phyloP scores from a whole-genome alignment of 2,329 filamentous ascomycete species.

The Fusarium newnesense region DNA sequence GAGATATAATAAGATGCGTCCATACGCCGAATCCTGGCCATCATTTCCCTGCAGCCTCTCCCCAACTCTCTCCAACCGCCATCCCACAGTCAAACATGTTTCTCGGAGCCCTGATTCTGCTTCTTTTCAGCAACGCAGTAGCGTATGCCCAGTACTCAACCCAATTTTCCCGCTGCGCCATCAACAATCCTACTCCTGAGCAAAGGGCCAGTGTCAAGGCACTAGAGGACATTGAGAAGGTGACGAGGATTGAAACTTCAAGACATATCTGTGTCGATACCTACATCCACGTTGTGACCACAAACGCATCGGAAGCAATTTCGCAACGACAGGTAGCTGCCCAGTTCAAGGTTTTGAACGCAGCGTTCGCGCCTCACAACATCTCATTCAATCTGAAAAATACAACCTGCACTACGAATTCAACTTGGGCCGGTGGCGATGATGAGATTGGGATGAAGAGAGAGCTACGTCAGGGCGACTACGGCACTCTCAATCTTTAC shows the following conservation, averaged over 20 bases:
- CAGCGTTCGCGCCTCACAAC: neutral
- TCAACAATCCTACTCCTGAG: neutral
- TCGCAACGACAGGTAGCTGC: neutral
- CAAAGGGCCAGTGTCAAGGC: neutral
- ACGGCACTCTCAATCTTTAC: neutral
- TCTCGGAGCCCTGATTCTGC: neutral
- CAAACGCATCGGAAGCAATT: neutral
- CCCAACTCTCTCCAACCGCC: too few relatives aligned
- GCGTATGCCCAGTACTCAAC: neutral
- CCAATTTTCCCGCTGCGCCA: neutral
- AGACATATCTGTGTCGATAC: neutral
- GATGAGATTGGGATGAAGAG: neutral
- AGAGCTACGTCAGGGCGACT: neutral
- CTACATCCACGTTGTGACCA: neutral
- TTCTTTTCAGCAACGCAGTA: neutral
- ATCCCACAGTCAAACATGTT: neutral
- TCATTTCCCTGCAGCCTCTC: rapidly evolving
- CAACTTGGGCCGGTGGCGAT: neutral
- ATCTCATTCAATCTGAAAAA: neutral
- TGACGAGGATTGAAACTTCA: neutral
- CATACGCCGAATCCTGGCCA: neutral
- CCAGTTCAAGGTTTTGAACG: neutral
- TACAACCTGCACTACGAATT: neutral
- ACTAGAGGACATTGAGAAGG: neutral
- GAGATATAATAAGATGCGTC: neutral